A percentile compares a stretch with the other conserved stretches of the same genome.
Evolutionary conservation across 305 asterid genomes (phyloP).

Genomic region (Plantago lanceolata): DNA sequence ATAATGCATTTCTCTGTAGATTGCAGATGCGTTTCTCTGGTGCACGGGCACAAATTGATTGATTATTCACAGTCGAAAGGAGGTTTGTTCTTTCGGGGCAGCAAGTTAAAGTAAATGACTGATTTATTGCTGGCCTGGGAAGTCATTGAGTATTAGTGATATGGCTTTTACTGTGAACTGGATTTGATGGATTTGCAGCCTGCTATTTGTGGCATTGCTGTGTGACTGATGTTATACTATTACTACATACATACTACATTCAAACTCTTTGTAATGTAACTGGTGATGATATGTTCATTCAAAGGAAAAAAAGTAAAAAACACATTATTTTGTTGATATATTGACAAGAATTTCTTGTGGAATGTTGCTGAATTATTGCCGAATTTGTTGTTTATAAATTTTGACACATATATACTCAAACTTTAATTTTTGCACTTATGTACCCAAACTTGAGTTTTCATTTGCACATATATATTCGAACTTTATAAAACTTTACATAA

Average conservation of each 20-base stretch:
- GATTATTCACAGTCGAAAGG: conserved; percentile 6
- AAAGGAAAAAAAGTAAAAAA: conserved; percentile 3
- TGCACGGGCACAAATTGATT: background rate
- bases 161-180: conserved; percentile 30
- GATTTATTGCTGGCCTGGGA: conserved; percentile 24
- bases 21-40: conserved; percentile 2
- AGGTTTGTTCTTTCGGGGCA: background rate
- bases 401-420: too few species aligned
- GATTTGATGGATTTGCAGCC: conserved; percentile 24
- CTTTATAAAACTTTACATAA: too few species aligned
- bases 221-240: background rate
- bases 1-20: background rate
- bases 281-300: background rate
- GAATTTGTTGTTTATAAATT: too few species aligned
- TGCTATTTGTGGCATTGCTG: conserved; percentile 17
- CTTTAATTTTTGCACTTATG: too few species aligned
- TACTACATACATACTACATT: too few species aligned
- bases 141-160: conserved; percentile 38
- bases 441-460: too few species aligned
- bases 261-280: conserved; percentile 6
- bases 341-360: background rate
- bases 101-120: conserved; percentile 20
- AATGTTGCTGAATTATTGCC: conserved; percentile 9
- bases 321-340: background rate
- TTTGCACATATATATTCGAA: too few species aligned